Base-by-base conservation (phyloP, 371 early-diverging fungal genomes). In the Blastocladiella emersonii region DNA sequence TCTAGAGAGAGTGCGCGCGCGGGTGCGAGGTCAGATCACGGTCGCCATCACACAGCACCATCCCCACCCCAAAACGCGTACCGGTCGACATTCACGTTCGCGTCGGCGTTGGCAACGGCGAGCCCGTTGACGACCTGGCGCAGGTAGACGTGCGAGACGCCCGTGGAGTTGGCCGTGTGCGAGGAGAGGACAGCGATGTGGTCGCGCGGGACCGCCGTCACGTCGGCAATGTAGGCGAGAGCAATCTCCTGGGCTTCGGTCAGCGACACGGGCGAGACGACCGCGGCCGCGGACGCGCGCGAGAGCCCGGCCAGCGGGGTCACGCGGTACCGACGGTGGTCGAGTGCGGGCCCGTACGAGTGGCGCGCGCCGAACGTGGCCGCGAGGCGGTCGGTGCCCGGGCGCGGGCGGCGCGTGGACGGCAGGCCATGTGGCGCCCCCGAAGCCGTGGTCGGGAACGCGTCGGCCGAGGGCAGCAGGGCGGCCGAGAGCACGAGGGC, bases 141-240 rank as follows among this genome's bases (percentile, higher is more conserved):
- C 23, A 81, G 64, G 71, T 78, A 76, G 44, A 79, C 72, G 67
- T 81, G 82, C 61, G 75, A 70, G 34, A 77, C 66, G 48, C 75
- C 74, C 35, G 34, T 66, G 25, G 36, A 8, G 8, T 30, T 12
- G 30, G 53, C 27, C 27, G 4, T 10, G 17, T 30, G 53, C 15
- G 30, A 8, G 2, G 53, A 27, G 4, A 30, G 8, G 30, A 51
- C 53, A 1, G 19, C 3, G 10, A 51, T 4, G 15, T 51, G 8
- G 30, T 25, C 13, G 21, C 10, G 15, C 15, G 53, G 15, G 30
- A 51, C 53, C 15, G 13, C 32, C 17, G 30, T 30, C 32, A 10
- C 10, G 15, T 27, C 32, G 15, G 53, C 53, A 0, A 51, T 12
- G 19, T 15, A 51, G 15, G 13, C 30, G 30, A 44, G 19, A 21